A percentile compares a stretch with the other conserved stretches of the same genome.
Evolutionary conservation across 2,329 filamentous ascomycete genomes (phyloP).

Genomic region (Thermothelomyces thermophilus): DNA sequence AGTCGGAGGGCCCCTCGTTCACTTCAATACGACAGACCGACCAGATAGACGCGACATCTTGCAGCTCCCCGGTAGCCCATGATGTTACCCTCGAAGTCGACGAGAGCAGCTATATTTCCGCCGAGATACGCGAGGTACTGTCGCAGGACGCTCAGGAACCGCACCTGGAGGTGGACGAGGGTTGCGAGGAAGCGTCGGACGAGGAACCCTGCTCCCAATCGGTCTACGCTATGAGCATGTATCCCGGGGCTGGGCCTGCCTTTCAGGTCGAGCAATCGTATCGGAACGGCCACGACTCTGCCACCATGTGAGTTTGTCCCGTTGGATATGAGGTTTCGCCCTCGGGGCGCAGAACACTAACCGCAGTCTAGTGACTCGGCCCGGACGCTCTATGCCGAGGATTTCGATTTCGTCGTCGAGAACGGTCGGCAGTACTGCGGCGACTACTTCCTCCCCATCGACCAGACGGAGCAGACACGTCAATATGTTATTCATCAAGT

Average conservation of each 20-base stretch:
- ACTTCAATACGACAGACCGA: not conserved
- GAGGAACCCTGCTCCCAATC: slow-evolving; percentile 15
- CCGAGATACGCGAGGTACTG: slow-evolving; percentile 6
- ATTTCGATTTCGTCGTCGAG: slow-evolving; percentile 44
- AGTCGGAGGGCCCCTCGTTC: not conserved
- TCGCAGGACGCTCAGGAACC: not conserved
- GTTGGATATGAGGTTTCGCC: not conserved
- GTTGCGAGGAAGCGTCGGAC: slow-evolving; percentile 2
- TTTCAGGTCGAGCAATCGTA: slow-evolving; percentile 21
- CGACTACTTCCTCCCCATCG: slow-evolving; percentile 54
- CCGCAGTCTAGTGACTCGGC: slow-evolving; percentile 27
- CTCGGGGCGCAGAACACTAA: slow-evolving; percentile 9
- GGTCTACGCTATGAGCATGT: slow-evolving; percentile 24
- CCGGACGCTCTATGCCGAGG: slow-evolving; percentile 30
- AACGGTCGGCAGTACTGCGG: slow-evolving; percentile 53
- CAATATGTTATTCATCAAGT: slow-evolving; percentile 31
- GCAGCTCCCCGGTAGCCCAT: not conserved
- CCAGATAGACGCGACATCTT: not conserved
- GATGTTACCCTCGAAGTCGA: slow-evolving; percentile 1
- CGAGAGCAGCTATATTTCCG: not conserved
- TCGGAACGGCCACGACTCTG: slow-evolving; percentile 19
- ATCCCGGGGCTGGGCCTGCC: slow-evolving; percentile 19
- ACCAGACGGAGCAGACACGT: slow-evolving; percentile 44
- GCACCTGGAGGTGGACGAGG: slow-evolving; percentile 17
- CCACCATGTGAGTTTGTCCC: slow-evolving; percentile 22